A percentile compares a stretch with the other conserved stretches of the same genome.
These are phyloP conservation scores for Solanum phureja DNA, from an alignment of 257 asterid species.

Conservation along the genomic window DNA sequence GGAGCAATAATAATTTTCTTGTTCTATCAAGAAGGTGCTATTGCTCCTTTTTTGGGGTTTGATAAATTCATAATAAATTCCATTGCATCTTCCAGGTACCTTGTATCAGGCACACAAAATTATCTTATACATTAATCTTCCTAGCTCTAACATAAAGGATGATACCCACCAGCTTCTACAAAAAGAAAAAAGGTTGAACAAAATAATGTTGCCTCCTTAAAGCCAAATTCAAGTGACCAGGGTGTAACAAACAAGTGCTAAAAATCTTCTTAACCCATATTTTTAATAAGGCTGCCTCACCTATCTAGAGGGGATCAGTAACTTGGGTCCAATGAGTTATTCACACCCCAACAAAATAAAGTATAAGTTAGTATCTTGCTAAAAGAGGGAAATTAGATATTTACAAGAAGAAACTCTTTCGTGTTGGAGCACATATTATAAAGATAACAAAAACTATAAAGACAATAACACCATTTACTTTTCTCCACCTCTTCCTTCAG, in stretches of 20 bases:
- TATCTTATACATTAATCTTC: neutral
- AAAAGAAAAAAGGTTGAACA: neutral
- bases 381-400: neutral
- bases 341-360: neutral
- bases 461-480: neutral
- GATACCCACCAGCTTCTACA: neutral
- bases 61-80: neutral
- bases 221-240: neutral
- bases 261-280: neutral
- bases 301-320: neutral
- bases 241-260: neutral
- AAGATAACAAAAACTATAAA: neutral
- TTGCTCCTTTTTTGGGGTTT: neutral
- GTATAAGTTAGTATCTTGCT: neutral
- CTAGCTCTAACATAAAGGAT: neutral
- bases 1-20: neutral
- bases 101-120: neutral
- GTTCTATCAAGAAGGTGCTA: neutral
- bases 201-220: neutral
- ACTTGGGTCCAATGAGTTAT: neutral
- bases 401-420: neutral
- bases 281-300: neutral
- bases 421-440: neutral
- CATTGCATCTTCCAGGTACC: neutral
- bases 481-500: neutral